Evolutionary conservation across 2,329 filamentous ascomycete genomes (phyloP).

Genomic region (Venturia asperata): DNA sequence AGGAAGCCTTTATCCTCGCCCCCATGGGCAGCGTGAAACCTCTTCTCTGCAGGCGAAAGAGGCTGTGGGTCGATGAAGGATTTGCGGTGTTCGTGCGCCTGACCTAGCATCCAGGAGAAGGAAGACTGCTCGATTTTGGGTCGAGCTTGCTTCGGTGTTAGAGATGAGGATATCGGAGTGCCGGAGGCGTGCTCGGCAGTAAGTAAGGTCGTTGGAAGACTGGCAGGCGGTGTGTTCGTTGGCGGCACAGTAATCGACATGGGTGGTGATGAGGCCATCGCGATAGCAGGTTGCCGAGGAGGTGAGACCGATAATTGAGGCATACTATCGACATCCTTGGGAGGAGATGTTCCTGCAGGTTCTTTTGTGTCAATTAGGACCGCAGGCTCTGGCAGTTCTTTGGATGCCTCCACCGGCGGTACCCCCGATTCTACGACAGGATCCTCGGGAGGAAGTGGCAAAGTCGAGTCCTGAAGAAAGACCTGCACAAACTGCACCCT

Average conservation of each 20-base stretch:
- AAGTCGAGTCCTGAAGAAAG: conserved; percentile 41
- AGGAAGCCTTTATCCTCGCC: conserved; percentile 32
- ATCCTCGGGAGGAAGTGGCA: conserved; percentile 33
- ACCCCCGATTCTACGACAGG: neutral
- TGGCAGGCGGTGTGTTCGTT: conserved; percentile 1
- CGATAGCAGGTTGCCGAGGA: neutral
- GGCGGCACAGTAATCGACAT: conserved; percentile 8
- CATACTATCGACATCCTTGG: neutral
- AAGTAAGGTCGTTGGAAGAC: neutral
- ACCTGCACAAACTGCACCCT: conserved; percentile 47
- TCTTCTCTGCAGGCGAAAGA: conserved; percentile 31
- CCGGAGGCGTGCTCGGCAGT: conserved; percentile 3
- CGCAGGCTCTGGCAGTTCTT: neutral
- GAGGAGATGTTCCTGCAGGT: neutral
- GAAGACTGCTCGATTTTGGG: conserved; percentile 66
- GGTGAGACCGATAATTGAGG: neutral
- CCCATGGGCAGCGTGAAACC: conserved; percentile 31
- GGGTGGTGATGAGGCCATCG: neutral
- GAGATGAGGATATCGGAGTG: conserved; percentile 1
- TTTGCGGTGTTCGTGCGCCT: conserved; percentile 29
- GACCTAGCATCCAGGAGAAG: conserved; percentile 67
- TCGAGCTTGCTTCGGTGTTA: conserved; percentile 29
- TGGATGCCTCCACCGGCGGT: neutral
- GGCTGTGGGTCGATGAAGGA: conserved; percentile 17
- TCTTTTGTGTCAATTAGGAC: neutral